phyloP scores from a whole-genome alignment of 2,329 filamentous ascomycete species.

The Fusarium irregulare region DNA sequence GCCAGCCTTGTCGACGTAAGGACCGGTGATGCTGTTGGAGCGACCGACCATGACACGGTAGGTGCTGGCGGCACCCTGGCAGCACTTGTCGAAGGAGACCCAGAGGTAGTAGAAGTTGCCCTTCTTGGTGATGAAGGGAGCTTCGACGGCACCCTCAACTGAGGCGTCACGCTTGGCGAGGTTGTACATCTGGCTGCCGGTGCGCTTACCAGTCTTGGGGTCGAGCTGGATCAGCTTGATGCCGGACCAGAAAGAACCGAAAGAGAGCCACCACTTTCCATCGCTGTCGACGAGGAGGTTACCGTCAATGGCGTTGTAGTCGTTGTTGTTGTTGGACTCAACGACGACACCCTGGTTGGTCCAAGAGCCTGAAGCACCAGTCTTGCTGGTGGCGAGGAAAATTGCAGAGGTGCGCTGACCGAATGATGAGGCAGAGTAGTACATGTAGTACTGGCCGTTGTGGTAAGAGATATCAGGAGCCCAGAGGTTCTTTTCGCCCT shows the following conservation, averaged over 20 bases:
- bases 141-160: slow-evolving; percentile 44
- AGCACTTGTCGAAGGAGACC: slow-evolving; percentile 50
- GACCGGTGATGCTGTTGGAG: slow-evolving; percentile 46
- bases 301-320: slow-evolving; percentile 49
- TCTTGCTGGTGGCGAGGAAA: slow-evolving; percentile 48
- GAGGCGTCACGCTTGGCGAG: slow-evolving; percentile 39
- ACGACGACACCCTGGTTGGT: slow-evolving; percentile 46
- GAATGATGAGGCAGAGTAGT: slow-evolving; percentile 50
- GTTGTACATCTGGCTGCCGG: slow-evolving; percentile 38
- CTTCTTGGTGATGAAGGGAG: slow-evolving; percentile 46
- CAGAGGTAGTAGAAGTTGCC: slow-evolving; percentile 51
- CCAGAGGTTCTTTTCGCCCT: slow-evolving; percentile 51
- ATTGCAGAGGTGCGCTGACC: slow-evolving; percentile 46
- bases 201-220: slow-evolving; percentile 44
- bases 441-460: slow-evolving; percentile 48
- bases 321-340: slow-evolving; percentile 36
- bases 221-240: slow-evolving; percentile 47
- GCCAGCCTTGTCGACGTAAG: slow-evolving; percentile 45
- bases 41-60: slow-evolving; percentile 51
- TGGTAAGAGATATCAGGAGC: slow-evolving; percentile 65
- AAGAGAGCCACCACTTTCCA: slow-evolving; percentile 49
- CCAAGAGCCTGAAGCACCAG: slow-evolving; percentile 48
- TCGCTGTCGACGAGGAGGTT: slow-evolving; percentile 46
- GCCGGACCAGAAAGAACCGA: slow-evolving; percentile 50
- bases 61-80: slow-evolving; percentile 46